Percentiles rank a stretch among this genome's conserved stretches.
Evolutionary conservation across 176 grass and related monocot species (phyloP).

Genomic region (Eragrostis nindensis): DNA sequence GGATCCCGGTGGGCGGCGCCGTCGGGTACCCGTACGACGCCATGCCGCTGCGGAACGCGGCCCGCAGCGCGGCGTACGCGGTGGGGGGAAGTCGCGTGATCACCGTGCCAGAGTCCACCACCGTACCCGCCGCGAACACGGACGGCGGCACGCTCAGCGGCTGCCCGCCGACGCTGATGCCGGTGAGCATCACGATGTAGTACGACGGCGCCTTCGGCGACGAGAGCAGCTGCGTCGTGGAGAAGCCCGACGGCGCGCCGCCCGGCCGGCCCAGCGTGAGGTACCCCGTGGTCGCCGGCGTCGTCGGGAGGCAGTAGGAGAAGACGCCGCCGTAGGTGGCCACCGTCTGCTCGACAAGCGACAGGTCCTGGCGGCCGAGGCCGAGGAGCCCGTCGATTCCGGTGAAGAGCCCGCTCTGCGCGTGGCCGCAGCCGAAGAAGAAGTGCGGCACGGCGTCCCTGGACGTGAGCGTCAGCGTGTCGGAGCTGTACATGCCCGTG

Average conservation of each 20-base stretch:
- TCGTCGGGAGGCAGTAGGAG: slow-evolving; percentile 85
- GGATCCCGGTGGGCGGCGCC: slow-evolving; percentile 47
- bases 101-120: slow-evolving; percentile 93
- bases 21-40: slow-evolving; percentile 48
- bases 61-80: slow-evolving; percentile 76
- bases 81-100: slow-evolving; percentile 66
- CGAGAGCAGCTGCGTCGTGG: slow-evolving; percentile 65
- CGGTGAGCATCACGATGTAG: slow-evolving; percentile 70
- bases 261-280: slow-evolving; percentile 55
- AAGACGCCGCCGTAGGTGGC: slow-evolving; percentile 65
- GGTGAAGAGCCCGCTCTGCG: slow-evolving; percentile 60
- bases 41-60: slow-evolving; percentile 65
- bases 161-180: slow-evolving; percentile 69
- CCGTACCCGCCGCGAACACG: slow-evolving; percentile 59
- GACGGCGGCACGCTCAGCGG: slow-evolving; percentile 35
- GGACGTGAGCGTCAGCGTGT: slow-evolving; percentile 60
- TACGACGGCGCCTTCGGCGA: slow-evolving; percentile 50
- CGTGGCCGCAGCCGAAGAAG: slow-evolving; percentile 73
- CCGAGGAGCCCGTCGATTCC: slow-evolving; percentile 69
- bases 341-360: slow-evolving; percentile 65
- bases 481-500: slow-evolving; percentile 67
- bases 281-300: slow-evolving; percentile 54
- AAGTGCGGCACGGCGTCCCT: slow-evolving; percentile 33
- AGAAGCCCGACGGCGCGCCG: slow-evolving; percentile 20
- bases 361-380: slow-evolving; percentile 57